phyloP scores from a whole-genome alignment of 2,329 filamentous ascomycete genomes.

The Ceratocystis variospora region DNA sequence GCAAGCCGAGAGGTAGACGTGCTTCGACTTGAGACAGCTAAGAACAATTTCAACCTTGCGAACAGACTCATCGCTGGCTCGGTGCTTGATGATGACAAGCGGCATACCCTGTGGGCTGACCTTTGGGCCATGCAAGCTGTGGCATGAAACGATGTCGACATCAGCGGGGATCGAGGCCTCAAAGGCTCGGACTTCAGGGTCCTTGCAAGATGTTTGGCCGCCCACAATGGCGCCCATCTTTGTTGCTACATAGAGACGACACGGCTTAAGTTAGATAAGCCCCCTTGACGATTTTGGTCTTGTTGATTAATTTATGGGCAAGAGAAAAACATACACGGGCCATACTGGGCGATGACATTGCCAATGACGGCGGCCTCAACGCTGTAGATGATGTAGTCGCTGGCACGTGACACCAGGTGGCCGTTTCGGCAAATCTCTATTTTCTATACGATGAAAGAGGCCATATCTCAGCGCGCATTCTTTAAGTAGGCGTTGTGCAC shows the following conservation, averaged over 20 bases:
- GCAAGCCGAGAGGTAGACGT: constrained; percentile 72
- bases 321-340: constrained; percentile 55
- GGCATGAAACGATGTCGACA: constrained; percentile 87
- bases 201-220: constrained; percentile 96
- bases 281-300: constrained; percentile 13
- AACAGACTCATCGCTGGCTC: constrained; percentile 63
- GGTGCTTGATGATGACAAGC: constrained; percentile 85
- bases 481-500: constrained; percentile 18
- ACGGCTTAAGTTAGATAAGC: not conserved
- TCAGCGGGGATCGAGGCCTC: constrained; percentile 76
- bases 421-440: constrained; percentile 87
- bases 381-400: constrained; percentile 98
- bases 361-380: constrained; percentile 90
- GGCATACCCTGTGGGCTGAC: constrained; percentile 83
- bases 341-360: constrained; percentile 73
- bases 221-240: constrained; percentile 92
- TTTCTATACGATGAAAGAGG: constrained; percentile 39
- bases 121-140: constrained; percentile 87
- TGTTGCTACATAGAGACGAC: constrained; percentile 49
- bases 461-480: constrained; percentile 35
- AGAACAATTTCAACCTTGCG: constrained; percentile 68
- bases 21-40: constrained; percentile 68
- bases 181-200: constrained; percentile 86
- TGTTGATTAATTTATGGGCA: constrained; percentile 17
- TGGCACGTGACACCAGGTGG: constrained; percentile 85